Evolutionary conservation across 1,139 yeast species (phyloP).

Genomic region (Saccharomycopsis phalli): DNA sequence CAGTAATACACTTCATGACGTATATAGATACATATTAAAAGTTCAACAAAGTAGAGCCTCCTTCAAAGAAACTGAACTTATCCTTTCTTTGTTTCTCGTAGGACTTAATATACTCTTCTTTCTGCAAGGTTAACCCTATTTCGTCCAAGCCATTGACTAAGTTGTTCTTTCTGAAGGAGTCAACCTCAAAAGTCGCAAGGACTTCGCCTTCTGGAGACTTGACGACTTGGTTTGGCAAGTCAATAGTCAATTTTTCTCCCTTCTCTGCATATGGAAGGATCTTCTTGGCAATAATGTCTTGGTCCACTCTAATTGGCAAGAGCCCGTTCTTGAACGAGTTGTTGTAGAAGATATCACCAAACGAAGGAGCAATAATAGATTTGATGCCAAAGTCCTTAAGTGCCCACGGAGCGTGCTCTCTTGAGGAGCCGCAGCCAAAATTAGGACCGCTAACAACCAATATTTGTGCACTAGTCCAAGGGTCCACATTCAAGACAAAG

Average conservation of each 20-base stretch:
- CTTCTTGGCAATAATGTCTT: slow-evolving; percentile 58
- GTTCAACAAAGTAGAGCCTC: slow-evolving; percentile 44
- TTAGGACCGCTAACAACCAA: slow-evolving; percentile 91
- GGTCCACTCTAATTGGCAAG: slow-evolving; percentile 81
- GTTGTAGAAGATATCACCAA: slow-evolving; percentile 96
- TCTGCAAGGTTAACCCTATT: slow-evolving; percentile 89
- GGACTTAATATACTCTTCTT: slow-evolving; percentile 63
- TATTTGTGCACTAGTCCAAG: slow-evolving; percentile 72
- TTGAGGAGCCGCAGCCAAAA: slow-evolving; percentile 97
- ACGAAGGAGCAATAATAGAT: slow-evolving; percentile 93
- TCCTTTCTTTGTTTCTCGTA: slow-evolving; percentile 73
- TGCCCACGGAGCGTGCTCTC: slow-evolving; percentile 99
- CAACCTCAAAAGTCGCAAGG: slow-evolving; percentile 76
- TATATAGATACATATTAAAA: slow-evolving; percentile 4
- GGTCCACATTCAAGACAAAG: slow-evolving; percentile 77
- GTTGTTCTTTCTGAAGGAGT: slow-evolving; percentile 89
- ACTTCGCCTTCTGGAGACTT: slow-evolving; percentile 62
- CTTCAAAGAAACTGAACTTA: slow-evolving; percentile 84
- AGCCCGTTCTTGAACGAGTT: slow-evolving; percentile 94
- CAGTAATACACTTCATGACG: background rate
- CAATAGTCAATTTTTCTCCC: slow-evolving; percentile 64
- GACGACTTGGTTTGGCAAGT: slow-evolving; percentile 79
- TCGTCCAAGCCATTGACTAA: slow-evolving; percentile 91
- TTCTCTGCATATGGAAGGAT: slow-evolving; percentile 71
- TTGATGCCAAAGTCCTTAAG: slow-evolving; percentile 93